Base-by-base conservation (phyloP, 345 rosid genomes). In the Gossypium longicalyx region DNA sequence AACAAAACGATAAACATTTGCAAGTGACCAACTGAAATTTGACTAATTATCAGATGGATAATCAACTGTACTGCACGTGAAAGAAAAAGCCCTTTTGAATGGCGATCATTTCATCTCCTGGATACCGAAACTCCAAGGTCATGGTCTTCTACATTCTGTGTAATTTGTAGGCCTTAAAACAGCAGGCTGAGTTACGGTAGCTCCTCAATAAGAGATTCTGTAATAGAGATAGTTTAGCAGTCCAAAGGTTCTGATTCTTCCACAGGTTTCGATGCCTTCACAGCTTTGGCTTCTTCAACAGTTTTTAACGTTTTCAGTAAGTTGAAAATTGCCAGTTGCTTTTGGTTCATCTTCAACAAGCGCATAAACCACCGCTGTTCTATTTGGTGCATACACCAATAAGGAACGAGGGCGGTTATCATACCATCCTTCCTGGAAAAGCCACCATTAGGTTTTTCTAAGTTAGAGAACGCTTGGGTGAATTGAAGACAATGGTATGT, bases 311-410 rank as follows among this genome's bases (percentile, higher is more conserved):
- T 12, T 27, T 38, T 56, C 25, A 11, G 29, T 22, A 17, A 59
- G 59, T 53, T 72, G 16, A 70, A 59, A 6, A 43, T 82, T 67
- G 38, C 53, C 19, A 22, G 13, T 11, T 13, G 38, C 70, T 58
- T 73, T 29, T 72, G 56, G 3, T 47, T 84, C 80, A 75, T 78
- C 82, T 51, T 92, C 88, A 67, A 83, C 90, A 54, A 89, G 79
- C 29, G 91, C 97, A 53, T 92, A 94, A 19, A 94, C 97, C 64
- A 89, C 93, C 29, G 95, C 97, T 1, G 97, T 89, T 83, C 97
- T 89, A 74, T 85, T 75, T 5, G 98, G 98, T 7, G 98, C 85
- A 77, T 94, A 92, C 43, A 94, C 90, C 84, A 85, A 67, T 85
- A 94, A 84, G 48, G 93, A 94, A 64, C 83, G 68, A 44, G 94